Evolutionary conservation across 2,329 filamentous ascomycete genomes (phyloP), one percentile per base, ranked within the genome.

Genomic region (Penicillium sumatraense): DNA sequence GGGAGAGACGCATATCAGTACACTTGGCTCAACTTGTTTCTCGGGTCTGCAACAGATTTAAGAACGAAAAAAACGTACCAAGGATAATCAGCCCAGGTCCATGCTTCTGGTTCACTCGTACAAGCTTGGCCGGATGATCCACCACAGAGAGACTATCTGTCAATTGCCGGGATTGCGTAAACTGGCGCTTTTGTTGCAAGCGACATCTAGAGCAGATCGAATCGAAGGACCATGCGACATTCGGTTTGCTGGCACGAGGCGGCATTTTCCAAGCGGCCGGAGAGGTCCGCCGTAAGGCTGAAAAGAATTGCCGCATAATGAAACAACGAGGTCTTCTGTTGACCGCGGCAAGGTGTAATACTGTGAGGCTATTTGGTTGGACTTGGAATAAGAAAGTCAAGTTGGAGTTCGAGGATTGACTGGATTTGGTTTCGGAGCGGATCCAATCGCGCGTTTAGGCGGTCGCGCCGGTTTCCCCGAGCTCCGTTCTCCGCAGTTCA

Each of bases 71-170:
- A 5, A 16, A 56, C 70, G 33, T 74, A 89, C 87, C 86, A 10
- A 96, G 84, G 57, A 96, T 81, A 31, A 95, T 86, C 9, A 96
- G 81, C 0, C 92, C 92, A 0, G 88, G 87, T 1, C 91, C 90
- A 79, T 97, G 92, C 56, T 82, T 84, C 64, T 85, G 83, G 47
- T 89, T 87, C 1, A 86, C 80, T 42, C 91, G 89, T 33, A 98
- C 88, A 29, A 97, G 84, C 63, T 85, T 83, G 0, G 93, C 86
- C 1, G 93, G 92, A 57, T 90, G 88, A 77, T 99, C 93, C 62
- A 97, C 84, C 61, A 96, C 87, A 7, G 92, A 96, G 56, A 86
- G 89, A 70, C 92, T 85, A 67, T 96, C 91, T 65, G 83, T 88
- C 27, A 70, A 36, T 45, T 68, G 63, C 16, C 85, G 83, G 61